Conservation (phyloP, 306 rosid genomes). For the Prosopis cineraria region DNA sequence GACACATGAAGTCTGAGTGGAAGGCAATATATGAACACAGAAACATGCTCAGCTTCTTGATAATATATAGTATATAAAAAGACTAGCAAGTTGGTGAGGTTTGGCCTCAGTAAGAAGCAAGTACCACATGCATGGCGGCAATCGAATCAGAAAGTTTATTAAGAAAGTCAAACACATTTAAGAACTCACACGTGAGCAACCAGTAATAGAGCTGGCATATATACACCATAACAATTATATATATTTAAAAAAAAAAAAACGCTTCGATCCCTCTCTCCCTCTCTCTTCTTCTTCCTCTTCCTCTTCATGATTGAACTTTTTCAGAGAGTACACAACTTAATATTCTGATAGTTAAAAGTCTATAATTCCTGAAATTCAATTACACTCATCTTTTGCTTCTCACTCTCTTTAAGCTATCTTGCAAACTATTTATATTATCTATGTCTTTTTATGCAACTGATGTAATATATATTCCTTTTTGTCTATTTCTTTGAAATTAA, state of each 20-base stretch:
- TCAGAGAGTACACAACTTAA: slow-evolving; percentile 13
- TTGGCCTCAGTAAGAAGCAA: slow-evolving; percentile 56
- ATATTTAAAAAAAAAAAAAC: background rate
- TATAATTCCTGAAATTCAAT: slow-evolving; percentile 42
- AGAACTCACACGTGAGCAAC: slow-evolving; percentile 77
- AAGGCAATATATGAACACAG: slow-evolving; percentile 40
- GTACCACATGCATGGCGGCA: slow-evolving; percentile 67
- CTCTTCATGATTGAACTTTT: background rate
- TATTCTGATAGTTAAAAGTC: background rate
- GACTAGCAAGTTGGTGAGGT: slow-evolving; percentile 21
- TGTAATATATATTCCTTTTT: background rate
- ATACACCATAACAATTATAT: slow-evolving; percentile 1
- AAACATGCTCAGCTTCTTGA: slow-evolving; percentile 35
- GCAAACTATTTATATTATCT: background rate
- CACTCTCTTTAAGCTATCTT: slow-evolving; percentile 1
- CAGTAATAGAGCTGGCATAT: slow-evolving; percentile 52
- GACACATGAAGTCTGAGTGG: slow-evolving; percentile 1
- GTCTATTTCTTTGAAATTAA: slow-evolving; percentile 40
- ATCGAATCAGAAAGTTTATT: slow-evolving; percentile 55
- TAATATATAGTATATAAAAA: slow-evolving; percentile 17
- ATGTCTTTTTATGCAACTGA: background rate
- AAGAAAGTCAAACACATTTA: slow-evolving; percentile 83
- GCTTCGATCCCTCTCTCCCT: background rate
- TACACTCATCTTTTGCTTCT: slow-evolving; percentile 4
- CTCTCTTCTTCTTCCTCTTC: background rate